phyloP scores from a whole-genome alignment of 495 filamentous ascomycete species.

The Darksidea phi region DNA sequence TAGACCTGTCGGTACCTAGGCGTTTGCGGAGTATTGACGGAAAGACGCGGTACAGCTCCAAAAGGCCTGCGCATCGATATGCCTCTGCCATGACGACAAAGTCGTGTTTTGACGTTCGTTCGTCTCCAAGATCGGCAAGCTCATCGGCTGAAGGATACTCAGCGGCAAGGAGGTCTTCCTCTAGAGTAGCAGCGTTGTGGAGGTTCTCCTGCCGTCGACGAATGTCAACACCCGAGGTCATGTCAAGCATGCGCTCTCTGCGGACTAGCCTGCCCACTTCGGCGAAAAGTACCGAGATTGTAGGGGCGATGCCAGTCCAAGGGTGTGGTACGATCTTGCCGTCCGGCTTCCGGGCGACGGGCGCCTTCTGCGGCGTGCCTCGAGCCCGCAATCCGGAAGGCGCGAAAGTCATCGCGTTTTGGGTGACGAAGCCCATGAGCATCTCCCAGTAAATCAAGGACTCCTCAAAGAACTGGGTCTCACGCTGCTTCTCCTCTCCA shows the following conservation, averaged over 20 bases:
- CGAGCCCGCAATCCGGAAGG: slow-evolving; percentile 35
- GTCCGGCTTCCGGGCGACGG: slow-evolving; percentile 21
- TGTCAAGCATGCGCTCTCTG: slow-evolving; percentile 45
- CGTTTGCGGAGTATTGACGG: slow-evolving; percentile 52
- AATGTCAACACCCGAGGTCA: slow-evolving; percentile 16
- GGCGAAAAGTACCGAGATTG: slow-evolving; percentile 54
- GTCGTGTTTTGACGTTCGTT: slow-evolving; percentile 57
- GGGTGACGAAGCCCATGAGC: slow-evolving; percentile 57
- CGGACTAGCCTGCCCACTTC: slow-evolving; percentile 56
- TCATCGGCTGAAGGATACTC: slow-evolving; percentile 52
- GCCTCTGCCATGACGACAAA: slow-evolving; percentile 58
- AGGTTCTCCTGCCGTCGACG: slow-evolving; percentile 43
- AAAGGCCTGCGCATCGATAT: slow-evolving; percentile 55
- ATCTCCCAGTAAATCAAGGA: slow-evolving; percentile 62
- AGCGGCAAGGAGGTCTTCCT: slow-evolving; percentile 53
- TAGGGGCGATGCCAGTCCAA: slow-evolving; percentile 59
- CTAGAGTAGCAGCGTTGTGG: slow-evolving; percentile 49
- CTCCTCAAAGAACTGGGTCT: slow-evolving; percentile 60
- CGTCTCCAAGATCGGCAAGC: slow-evolving; percentile 55
- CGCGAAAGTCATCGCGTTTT: slow-evolving; percentile 36
- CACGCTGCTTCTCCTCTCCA: slow-evolving; percentile 43
- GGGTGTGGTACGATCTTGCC: slow-evolving; percentile 50
- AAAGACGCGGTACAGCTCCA: slow-evolving; percentile 58
- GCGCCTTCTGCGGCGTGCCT: slow-evolving; percentile 28
- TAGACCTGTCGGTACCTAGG: slow-evolving; percentile 39